phyloP scores from a whole-genome alignment of 129 eudicot genomes.

The Flaveria brownii region DNA sequence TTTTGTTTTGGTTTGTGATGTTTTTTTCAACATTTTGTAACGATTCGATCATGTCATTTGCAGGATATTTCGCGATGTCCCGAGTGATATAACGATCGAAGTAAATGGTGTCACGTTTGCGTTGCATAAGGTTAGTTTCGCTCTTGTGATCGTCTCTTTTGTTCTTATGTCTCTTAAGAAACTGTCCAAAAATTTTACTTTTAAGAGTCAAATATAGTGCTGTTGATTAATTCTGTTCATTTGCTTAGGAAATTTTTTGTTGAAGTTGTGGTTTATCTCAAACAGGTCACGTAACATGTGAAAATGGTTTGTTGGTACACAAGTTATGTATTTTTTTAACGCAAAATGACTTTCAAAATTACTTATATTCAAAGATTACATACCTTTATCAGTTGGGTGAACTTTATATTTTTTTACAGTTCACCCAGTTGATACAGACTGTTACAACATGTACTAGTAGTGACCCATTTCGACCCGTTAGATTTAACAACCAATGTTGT shows the following conservation, averaged over 20 bases:
- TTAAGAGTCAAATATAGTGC: not conserved
- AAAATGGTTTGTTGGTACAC: not conserved
- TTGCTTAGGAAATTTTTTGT: not conserved
- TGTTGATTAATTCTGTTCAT: not conserved
- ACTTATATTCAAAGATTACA: not conserved
- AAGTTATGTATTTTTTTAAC: not conserved
- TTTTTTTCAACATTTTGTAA: not conserved
- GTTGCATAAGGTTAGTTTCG: conserved; percentile 67
- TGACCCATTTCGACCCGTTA: not conserved
- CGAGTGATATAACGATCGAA: conserved; percentile 90
- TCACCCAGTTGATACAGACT: not conserved
- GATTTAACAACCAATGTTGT: not conserved
- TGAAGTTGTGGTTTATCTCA: not conserved
- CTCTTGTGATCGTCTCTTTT: not conserved
- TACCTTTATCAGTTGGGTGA: no score
- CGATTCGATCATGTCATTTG: conserved; percentile 22
- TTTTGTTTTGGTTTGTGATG: not conserved
- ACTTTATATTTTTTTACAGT: not conserved
- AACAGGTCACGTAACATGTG: not conserved
- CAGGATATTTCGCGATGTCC: conserved; percentile 98
- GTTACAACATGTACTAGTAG: not conserved
- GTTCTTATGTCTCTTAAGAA: not conserved
- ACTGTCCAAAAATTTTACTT: not conserved
- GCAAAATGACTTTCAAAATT: not conserved
- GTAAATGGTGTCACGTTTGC: conserved; percentile 70